phyloP scores from a whole-genome alignment of 345 rosid genomes.

The Syzygium oleosum region DNA sequence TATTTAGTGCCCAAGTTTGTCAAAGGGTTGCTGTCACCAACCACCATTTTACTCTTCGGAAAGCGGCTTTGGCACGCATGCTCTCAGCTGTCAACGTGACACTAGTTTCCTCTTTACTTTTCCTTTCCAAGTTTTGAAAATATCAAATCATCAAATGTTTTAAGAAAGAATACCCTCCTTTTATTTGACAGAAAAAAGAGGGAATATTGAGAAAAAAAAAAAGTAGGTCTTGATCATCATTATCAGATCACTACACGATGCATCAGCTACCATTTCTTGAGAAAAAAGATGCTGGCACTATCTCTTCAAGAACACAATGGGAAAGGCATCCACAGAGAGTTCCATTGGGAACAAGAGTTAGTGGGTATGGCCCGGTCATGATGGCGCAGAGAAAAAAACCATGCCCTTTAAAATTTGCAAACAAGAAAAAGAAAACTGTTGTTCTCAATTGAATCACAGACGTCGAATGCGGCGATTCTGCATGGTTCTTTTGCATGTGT shows the following conservation, averaged over 20 bases:
- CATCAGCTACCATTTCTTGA: neutral
- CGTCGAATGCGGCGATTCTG: neutral
- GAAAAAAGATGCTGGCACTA: neutral
- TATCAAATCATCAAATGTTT: neutral
- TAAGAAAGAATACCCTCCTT: neutral
- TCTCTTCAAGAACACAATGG: neutral
- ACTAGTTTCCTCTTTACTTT: neutral
- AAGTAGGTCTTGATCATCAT: neutral
- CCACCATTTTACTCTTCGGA: conserved; percentile 7
- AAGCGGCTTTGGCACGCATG: neutral
- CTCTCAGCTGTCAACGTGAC: neutral
- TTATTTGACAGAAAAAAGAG: neutral
- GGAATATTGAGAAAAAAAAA: neutral
- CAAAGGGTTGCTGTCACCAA: conserved; percentile 15
- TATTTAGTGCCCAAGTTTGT: conserved; percentile 5
- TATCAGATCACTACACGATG: neutral
- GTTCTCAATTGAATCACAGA: neutral
- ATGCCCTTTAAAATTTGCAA: neutral
- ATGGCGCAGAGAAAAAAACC: conserved; percentile 1
- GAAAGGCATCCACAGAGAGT: neutral
- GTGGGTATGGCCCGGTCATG: conserved; percentile 34
- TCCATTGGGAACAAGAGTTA: conserved; percentile 19
- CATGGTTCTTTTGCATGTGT: neutral
- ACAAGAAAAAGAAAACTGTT: neutral
- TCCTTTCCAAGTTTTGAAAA: neutral